Base-by-base conservation (phyloP, 2,329 filamentous ascomycete genomes). In the Torrubiella hemipterigena region DNA sequence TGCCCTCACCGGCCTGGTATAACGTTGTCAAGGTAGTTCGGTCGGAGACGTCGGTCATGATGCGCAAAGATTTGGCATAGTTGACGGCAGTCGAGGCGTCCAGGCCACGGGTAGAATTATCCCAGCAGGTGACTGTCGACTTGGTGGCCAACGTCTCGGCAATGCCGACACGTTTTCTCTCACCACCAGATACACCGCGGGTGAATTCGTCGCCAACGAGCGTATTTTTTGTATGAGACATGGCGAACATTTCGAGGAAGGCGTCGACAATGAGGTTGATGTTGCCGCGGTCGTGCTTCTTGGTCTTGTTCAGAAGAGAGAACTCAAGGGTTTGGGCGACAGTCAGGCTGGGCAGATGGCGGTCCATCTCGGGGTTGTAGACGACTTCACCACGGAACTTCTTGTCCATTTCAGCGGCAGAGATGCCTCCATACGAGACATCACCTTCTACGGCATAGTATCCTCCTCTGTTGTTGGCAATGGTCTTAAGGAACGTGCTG, bases 251-350 rank as follows among this genome's bases (percentile, higher is more conserved):
- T 45, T 75, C 78, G 49, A 86, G 56, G 27, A 89, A 57, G 0
- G 79, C 76, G 31, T 76, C 67, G 13, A 81, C 71, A 33, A 87
- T 77, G 34, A 81, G 56, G 1, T 75, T 73, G 16, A 85, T 80
- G 29, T 77, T 70, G 4, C 58, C 61, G 28, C 65, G 67, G 24
- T 73, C 71, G 29, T 72, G 62, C 51, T 78, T 81, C 53, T 70
- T 77, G 7, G 79, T 84, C 57, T 84, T 85, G 56, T 76, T 84
- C 52, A 75, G 69, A 29, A 87, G 58, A 0, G 81, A 78, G 45
- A 89, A 87, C 4, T 69, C 73, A 25, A 89, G 59, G 0, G 82
- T 87, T 52, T 86, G 79, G 67, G 78, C 81, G 1, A 89, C 82
- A 6, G 76, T 85, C 21, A 89, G 60, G 2, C 67, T 66, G 3